Percentiles rank a stretch among this genome's conserved stretches.
These are phyloP conservation scores for Trichoderma guizhouense DNA, from an alignment of 2,329 filamentous ascomycete species.

Conservation along the genomic window DNA sequence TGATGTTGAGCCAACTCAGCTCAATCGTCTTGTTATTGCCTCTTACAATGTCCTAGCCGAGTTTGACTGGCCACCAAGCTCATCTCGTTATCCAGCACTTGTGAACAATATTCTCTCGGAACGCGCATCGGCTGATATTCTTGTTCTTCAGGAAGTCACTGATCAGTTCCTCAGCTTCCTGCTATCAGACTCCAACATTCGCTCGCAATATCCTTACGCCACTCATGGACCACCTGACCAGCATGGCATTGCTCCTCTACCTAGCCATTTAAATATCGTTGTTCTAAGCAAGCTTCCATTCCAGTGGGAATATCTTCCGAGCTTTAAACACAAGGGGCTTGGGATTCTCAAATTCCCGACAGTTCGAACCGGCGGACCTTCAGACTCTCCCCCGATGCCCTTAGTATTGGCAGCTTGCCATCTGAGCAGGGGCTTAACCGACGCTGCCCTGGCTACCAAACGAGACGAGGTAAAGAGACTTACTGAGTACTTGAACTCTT, in stretches of 20 bases:
- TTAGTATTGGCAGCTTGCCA: constrained; percentile 57
- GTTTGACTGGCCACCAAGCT: constrained; percentile 44
- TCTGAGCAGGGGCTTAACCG: constrained; percentile 58
- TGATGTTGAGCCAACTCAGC: not conserved
- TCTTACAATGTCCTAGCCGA: constrained; percentile 55
- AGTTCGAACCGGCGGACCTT: constrained; percentile 1
- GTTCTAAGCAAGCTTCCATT: constrained; percentile 56
- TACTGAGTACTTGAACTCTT: constrained; percentile 41
- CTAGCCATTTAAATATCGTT: constrained; percentile 59
- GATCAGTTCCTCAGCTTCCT: constrained; percentile 59
- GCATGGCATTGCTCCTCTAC: constrained; percentile 50
- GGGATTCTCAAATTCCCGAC: constrained; percentile 45
- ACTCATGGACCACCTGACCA: constrained; percentile 56
- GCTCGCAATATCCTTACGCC: constrained; percentile 50
- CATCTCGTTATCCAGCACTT: constrained; percentile 41
- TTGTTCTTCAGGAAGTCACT: constrained; percentile 61
- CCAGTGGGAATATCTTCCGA: constrained; percentile 52
- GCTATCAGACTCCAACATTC: constrained; percentile 45
- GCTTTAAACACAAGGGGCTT: constrained; percentile 57
- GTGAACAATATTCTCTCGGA: constrained; percentile 43
- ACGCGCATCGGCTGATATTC: constrained; percentile 43
- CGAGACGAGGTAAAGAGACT: constrained; percentile 53
- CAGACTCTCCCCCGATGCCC: constrained; percentile 30
- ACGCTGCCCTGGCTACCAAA: constrained; percentile 56
- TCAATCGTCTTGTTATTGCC: constrained; percentile 37